A percentile compares a stretch with the other conserved stretches of the same genome.
Evolutionary conservation across 1,284 basidiomycete genomes (phyloP).

Genomic region (Ceratobasidium sp.): DNA sequence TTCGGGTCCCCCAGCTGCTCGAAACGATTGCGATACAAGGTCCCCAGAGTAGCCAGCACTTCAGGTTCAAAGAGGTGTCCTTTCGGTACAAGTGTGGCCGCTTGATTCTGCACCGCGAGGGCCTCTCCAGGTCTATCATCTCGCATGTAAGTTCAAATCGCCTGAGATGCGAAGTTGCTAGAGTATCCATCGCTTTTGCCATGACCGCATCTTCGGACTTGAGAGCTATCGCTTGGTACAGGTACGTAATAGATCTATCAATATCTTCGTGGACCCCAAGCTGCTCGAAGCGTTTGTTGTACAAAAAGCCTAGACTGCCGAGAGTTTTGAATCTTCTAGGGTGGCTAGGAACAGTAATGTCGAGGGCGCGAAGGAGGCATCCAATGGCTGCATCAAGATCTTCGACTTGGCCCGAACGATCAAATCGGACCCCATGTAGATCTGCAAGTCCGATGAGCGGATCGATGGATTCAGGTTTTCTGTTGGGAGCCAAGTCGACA

Average conservation of each 20-base stretch:
- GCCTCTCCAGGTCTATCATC: background rate
- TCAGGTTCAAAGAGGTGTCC: background rate
- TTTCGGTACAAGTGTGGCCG: no score
- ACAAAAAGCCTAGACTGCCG: background rate
- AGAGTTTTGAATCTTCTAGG: background rate
- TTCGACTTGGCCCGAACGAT: background rate
- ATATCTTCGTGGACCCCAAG: background rate
- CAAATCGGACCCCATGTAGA: background rate
- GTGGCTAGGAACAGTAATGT: background rate
- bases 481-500: background rate
- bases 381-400: slow-evolving; percentile 1
- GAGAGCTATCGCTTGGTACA: background rate
- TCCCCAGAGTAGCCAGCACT: background rate
- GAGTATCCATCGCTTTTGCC: background rate
- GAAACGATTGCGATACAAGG: slow-evolving; percentile 2
- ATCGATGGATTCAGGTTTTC: background rate
- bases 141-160: background rate
- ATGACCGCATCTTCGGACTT: background rate
- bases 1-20: background rate
- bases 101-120: no score
- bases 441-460: background rate
- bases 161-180: background rate
- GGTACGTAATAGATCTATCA: background rate
- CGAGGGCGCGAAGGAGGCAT: background rate
- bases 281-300: background rate